A percentile compares a stretch with the other conserved stretches of the same genome.
Evolutionary conservation across 1,139 yeast species (phyloP).

Genomic region (Scheffersomyces titani): DNA sequence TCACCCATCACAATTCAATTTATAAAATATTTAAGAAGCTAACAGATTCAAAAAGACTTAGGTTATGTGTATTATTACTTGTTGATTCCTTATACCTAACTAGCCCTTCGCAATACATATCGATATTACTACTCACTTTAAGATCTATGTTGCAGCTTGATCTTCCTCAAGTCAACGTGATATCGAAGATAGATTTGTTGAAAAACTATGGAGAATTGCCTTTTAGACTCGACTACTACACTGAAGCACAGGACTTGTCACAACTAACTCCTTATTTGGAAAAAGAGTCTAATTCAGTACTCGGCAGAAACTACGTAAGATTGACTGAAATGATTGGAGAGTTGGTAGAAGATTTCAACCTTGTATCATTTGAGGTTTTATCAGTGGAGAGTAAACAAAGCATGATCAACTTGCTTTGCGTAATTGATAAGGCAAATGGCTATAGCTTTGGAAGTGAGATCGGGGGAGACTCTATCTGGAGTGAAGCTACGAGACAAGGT

Average conservation of each 20-base stretch:
- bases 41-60: constrained; percentile 53
- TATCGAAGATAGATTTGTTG: constrained; percentile 85
- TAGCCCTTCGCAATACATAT: constrained; percentile 88
- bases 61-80: constrained; percentile 84
- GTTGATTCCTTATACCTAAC: constrained; percentile 86
- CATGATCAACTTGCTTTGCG: constrained; percentile 78
- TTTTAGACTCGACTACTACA: constrained; percentile 79
- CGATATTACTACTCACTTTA: constrained; percentile 75
- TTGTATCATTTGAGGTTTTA: constrained; percentile 86
- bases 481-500: constrained; percentile 85
- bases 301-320: constrained; percentile 64
- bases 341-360: constrained; percentile 80
- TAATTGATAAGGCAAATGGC: constrained; percentile 90
- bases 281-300: constrained; percentile 62
- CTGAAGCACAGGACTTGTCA: constrained; percentile 84
- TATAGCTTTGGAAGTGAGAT: constrained; percentile 92
- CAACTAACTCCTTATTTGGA: constrained; percentile 69
- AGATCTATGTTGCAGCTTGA: constrained; percentile 57
- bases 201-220: constrained; percentile 63
- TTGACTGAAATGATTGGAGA: constrained; percentile 82
- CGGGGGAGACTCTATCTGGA: constrained; percentile 96
- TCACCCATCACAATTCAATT: constrained; percentile 47
- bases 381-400: constrained; percentile 89
- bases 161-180: constrained; percentile 49
- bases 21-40: constrained; percentile 37